These are phyloP conservation scores for Cladophialophora exuberans DNA, from an alignment of 2,329 filamentous ascomycete genomes.

Conservation along the genomic window DNA sequence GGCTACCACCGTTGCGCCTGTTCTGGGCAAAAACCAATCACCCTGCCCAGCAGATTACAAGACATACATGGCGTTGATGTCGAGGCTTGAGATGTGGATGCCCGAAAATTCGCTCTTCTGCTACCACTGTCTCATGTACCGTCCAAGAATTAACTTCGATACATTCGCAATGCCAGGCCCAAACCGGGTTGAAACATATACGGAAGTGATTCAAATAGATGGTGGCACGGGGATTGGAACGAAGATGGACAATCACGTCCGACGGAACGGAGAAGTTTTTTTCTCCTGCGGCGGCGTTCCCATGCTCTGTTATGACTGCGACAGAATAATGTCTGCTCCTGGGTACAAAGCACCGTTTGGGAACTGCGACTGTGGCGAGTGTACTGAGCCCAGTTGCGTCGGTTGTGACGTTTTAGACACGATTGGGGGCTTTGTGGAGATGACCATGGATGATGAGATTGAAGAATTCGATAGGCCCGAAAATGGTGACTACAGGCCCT, in stretches of 20 bases:
- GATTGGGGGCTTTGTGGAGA: not conserved
- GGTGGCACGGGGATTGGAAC: too few species aligned
- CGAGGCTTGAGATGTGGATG: not conserved
- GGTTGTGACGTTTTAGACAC: conserved; percentile 3
- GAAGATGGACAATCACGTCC: too few species aligned
- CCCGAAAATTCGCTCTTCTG: not conserved
- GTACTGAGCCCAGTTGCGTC: not conserved
- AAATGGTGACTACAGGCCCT: not conserved
- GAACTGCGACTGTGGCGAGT: not conserved
- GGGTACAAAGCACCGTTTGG: not conserved
- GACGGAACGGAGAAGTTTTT: too few species aligned
- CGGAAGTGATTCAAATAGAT: too few species aligned
- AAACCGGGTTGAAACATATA: not conserved
- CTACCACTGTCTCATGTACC: conserved; percentile 1
- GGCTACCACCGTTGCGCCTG: not conserved
- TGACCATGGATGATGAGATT: not conserved
- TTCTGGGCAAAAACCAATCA: not conserved
- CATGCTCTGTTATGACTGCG: not conserved
- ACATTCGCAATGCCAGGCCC: not conserved
- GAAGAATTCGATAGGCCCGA: not conserved
- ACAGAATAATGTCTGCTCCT: not conserved
- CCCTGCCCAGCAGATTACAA: not conserved
- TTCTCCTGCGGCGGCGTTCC: not conserved
- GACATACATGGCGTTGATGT: conserved; percentile 1
- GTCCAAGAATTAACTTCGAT: not conserved